A percentile compares a stretch with the other conserved stretches of the same genome.
Conservation (phyloP, 371 early-diverging fungal genomes). For the Apophysomyces elegans region DNA sequence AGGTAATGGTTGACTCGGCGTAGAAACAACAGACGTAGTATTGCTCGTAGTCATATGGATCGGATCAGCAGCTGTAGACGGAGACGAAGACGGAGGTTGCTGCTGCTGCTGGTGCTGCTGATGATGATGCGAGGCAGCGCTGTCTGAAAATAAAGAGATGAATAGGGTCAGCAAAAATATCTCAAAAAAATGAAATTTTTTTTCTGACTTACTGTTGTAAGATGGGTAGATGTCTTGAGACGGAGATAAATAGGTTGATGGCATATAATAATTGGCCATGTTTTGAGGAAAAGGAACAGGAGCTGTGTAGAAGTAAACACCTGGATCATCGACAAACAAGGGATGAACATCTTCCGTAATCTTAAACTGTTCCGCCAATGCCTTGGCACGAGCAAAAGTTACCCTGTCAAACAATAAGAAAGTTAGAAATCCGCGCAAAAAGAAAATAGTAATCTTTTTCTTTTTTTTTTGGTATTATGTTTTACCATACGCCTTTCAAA, state of each 20-base stretch:
- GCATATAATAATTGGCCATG: conserved; percentile 7
- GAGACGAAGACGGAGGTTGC: too few species aligned
- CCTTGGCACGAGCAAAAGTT: conserved; percentile 62
- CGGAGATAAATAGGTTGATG: conserved; percentile 2
- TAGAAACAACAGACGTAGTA: background rate
- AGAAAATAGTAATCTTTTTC: background rate
- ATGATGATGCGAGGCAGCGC: conserved; percentile 1
- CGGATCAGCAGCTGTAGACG: conserved; percentile 1
- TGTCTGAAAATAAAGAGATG: conserved; percentile 1
- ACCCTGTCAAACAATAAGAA: conserved; percentile 39
- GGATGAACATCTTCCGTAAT: conserved; percentile 66
- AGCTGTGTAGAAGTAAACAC: conserved; percentile 12
- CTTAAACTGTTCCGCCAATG: conserved; percentile 62
- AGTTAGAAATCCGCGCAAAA: background rate
- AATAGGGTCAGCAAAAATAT: background rate
- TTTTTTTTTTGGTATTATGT: conserved; percentile 19
- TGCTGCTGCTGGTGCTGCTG: too few species aligned
- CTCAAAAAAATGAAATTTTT: background rate
- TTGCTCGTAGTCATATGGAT: background rate
- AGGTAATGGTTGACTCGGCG: conserved; percentile 11
- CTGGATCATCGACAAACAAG: conserved; percentile 68
- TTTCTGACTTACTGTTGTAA: conserved; percentile 9
- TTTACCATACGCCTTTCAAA: conserved; percentile 80
- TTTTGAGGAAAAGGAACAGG: background rate
- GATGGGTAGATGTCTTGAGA: conserved; percentile 1